A percentile compares a stretch with the other conserved stretches of the same genome.
phyloP scores from a whole-genome alignment of 257 asterid species.

The Rubia yunnanensis region DNA sequence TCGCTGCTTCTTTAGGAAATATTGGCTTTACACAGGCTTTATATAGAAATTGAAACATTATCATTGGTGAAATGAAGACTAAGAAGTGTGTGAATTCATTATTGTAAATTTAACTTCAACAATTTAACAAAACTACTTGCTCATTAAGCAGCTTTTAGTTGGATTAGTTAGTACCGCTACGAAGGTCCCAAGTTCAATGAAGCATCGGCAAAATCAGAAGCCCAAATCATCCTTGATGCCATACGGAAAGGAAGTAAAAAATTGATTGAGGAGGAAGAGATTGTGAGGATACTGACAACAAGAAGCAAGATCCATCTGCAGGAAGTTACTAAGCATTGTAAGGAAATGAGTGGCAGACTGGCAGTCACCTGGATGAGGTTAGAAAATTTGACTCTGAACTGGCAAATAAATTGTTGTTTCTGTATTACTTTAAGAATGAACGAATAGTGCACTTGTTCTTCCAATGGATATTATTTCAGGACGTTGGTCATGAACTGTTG shows the following conservation, averaged over 20 bases:
- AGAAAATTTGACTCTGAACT: neutral
- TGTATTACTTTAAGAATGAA: neutral
- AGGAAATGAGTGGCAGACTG: conserved; percentile 49
- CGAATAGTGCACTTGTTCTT: neutral
- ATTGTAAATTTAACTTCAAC: neutral
- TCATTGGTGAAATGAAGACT: too few relatives aligned
- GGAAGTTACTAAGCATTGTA: conserved; percentile 49
- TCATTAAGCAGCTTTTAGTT: conserved; percentile 51
- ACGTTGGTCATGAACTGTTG: conserved; percentile 5
- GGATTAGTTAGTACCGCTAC: conserved; percentile 70
- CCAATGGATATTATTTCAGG: conserved; percentile 2
- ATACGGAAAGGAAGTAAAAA: conserved; percentile 22
- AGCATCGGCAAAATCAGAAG: conserved; percentile 61
- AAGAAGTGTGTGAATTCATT: too few relatives aligned
- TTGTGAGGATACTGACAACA: conserved; percentile 54
- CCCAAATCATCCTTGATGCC: conserved; percentile 37
- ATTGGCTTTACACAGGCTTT: too few relatives aligned
- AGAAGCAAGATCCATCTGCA: conserved; percentile 70
- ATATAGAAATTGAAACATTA: too few relatives aligned
- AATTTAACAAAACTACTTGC: neutral
- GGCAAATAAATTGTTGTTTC: neutral
- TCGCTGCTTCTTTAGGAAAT: too few relatives aligned
- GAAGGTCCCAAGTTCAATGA: conserved; percentile 59
- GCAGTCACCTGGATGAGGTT: conserved; percentile 63
- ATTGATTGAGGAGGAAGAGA: conserved; percentile 38